Conservation (phyloP, 306 rosid genomes). For the Cicer cuneatum region DNA sequence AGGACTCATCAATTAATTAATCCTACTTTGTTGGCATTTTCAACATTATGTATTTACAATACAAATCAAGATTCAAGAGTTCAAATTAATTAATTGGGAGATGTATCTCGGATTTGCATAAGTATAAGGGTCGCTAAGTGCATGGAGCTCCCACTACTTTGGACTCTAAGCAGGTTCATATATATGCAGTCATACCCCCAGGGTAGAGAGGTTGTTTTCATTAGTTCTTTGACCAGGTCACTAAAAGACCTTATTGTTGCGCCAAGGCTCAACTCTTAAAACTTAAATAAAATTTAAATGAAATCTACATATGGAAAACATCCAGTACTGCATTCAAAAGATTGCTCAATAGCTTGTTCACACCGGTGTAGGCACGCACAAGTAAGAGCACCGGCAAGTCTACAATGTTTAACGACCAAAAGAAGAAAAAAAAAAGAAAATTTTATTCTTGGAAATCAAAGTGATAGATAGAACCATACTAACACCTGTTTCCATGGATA, state of each 20-base stretch:
- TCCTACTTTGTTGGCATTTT: slow-evolving; percentile 7
- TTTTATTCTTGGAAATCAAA: background rate
- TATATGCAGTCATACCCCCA: background rate
- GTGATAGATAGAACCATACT: slow-evolving; percentile 18
- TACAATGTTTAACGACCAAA: background rate
- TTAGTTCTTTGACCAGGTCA: background rate
- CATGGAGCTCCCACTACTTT: slow-evolving; percentile 3
- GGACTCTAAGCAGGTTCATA: slow-evolving; percentile 7
- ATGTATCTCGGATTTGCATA: slow-evolving; percentile 30
- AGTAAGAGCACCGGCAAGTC: background rate
- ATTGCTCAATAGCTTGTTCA: background rate
- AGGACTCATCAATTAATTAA: background rate
- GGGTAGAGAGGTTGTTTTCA: background rate
- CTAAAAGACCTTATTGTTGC: slow-evolving; percentile 13
- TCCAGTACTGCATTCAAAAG: background rate
- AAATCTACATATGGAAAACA: background rate
- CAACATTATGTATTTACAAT: slow-evolving; percentile 13
- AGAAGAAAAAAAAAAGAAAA: background rate
- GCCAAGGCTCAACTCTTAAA: slow-evolving; percentile 6
- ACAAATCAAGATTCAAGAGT: background rate
- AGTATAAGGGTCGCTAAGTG: background rate
- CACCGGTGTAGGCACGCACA: slow-evolving; percentile 7
- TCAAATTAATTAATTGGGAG: background rate
- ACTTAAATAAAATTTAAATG: slow-evolving; percentile 9
- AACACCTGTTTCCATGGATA: slow-evolving; percentile 11